Percentiles rank a stretch among this genome's conserved stretches.
phyloP scores from a whole-genome alignment of 352 stramenopile genomes.

The Aphanomyces stellatus region DNA sequence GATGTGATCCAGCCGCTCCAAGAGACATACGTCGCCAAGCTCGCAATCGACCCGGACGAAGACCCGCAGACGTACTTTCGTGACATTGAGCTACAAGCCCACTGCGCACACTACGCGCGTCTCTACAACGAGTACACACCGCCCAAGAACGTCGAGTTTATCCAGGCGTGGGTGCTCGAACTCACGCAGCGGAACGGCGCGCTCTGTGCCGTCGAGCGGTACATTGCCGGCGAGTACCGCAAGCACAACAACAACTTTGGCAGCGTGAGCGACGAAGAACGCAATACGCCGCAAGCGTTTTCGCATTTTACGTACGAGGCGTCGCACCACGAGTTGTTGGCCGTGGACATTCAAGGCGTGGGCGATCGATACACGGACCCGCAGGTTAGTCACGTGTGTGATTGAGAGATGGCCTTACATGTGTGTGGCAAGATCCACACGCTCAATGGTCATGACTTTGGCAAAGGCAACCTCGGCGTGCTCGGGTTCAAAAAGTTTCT shows the following conservation, averaged over 20 bases:
- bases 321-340: slow-evolving; percentile 85
- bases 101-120: slow-evolving; percentile 74
- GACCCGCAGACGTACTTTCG: slow-evolving; percentile 84
- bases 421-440: slow-evolving; percentile 52
- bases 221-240: slow-evolving; percentile 75
- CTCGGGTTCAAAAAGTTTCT: slow-evolving; percentile 83
- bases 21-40: slow-evolving; percentile 71
- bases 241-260: slow-evolving; percentile 88
- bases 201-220: slow-evolving; percentile 69
- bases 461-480: slow-evolving; percentile 78
- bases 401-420: neutral
- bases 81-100: slow-evolving; percentile 80
- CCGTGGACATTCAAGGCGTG: slow-evolving; percentile 93
- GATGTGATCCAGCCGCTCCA: slow-evolving; percentile 29
- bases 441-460: slow-evolving; percentile 80
- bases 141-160: slow-evolving; percentile 75
- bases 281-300: slow-evolving; percentile 86
- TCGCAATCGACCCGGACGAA: slow-evolving; percentile 81
- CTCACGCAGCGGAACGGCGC: slow-evolving; percentile 58
- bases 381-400: slow-evolving; percentile 50
- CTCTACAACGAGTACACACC: slow-evolving; percentile 83
- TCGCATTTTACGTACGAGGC: slow-evolving; percentile 92
- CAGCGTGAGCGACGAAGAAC: slow-evolving; percentile 73
- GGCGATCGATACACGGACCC: slow-evolving; percentile 95
- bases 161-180: slow-evolving; percentile 76